Conservation (phyloP, 495 filamentous ascomycete genomes). For the Opeltia flavorubescens region DNA sequence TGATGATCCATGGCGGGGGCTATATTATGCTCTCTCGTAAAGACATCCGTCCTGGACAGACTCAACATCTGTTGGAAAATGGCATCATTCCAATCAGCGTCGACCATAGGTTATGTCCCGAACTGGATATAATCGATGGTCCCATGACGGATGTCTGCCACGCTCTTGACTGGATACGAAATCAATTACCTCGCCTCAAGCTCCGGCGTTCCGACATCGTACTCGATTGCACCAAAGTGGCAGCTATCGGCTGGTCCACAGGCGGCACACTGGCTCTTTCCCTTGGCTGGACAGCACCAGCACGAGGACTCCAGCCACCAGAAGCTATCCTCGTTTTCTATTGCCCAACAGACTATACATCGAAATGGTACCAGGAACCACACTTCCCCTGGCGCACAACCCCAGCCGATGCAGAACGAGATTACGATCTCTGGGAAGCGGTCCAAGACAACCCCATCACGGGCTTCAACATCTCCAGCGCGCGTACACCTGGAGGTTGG, state of each 20-base stretch:
- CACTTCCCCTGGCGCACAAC: constrained; percentile 9
- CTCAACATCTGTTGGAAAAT: constrained; percentile 18
- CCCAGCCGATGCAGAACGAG: background rate
- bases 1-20: constrained; percentile 45
- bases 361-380: constrained; percentile 12
- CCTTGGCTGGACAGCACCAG: constrained; percentile 8
- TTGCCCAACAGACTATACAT: constrained; percentile 28
- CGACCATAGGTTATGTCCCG: constrained; percentile 45
- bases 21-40: constrained; percentile 33
- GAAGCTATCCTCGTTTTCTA: constrained; percentile 40
- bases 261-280: constrained; percentile 41
- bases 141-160: constrained; percentile 34
- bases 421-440: background rate
- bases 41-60: constrained; percentile 31
- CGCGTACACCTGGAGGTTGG: constrained; percentile 14
- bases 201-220: constrained; percentile 16
- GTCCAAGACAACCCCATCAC: constrained; percentile 12
- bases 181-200: constrained; percentile 20
- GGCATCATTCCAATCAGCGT: constrained; percentile 40
- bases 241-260: constrained; percentile 34
- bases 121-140: constrained; percentile 30
- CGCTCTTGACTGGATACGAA: constrained; percentile 20
- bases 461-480: constrained; percentile 8
- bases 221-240: constrained; percentile 25
- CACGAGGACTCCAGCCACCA: constrained; percentile 1